phyloP scores from a whole-genome alignment of 2,329 filamentous ascomycete species.

The Coniella vitis region DNA sequence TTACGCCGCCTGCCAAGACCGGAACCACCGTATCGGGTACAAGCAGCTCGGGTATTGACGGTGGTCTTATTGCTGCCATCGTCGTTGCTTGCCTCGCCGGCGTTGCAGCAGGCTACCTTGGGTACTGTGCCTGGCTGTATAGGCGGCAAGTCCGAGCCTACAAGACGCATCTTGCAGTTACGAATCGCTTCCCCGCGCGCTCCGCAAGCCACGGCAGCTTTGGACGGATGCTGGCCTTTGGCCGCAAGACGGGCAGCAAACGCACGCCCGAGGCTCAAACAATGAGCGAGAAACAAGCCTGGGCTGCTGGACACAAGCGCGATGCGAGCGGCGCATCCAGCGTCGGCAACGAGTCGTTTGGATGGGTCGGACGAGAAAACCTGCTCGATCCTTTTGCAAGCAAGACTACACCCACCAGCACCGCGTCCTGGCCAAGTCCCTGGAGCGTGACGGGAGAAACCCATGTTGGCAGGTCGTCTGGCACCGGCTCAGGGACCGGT shows the following conservation, averaged over 20 bases:
- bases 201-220: constrained; percentile 30
- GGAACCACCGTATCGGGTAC: constrained; percentile 24
- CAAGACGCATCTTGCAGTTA: constrained; percentile 60
- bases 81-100: constrained; percentile 60
- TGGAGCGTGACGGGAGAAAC: constrained; percentile 8
- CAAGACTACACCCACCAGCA: constrained; percentile 16
- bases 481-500: constrained; percentile 19
- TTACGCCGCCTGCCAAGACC: constrained; percentile 32
- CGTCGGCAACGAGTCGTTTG: constrained; percentile 18
- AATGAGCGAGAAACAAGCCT: constrained; percentile 8
- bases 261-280: background rate
- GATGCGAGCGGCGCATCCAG: constrained; percentile 10
- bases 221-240: constrained; percentile 25
- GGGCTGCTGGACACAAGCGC: constrained; percentile 10
- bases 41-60: background rate
- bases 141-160: constrained; percentile 63
- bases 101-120: constrained; percentile 56
- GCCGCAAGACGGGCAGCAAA: constrained; percentile 17
- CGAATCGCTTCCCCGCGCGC: constrained; percentile 40
- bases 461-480: constrained; percentile 16
- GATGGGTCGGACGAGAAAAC: constrained; percentile 19
- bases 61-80: constrained; percentile 39
- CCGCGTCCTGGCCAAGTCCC: constrained; percentile 6
- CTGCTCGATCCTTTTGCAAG: constrained; percentile 20
- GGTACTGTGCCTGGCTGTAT: constrained; percentile 69